Base-by-base conservation (phyloP, 305 asterid species). In the Stenogyne calaminthoides region DNA sequence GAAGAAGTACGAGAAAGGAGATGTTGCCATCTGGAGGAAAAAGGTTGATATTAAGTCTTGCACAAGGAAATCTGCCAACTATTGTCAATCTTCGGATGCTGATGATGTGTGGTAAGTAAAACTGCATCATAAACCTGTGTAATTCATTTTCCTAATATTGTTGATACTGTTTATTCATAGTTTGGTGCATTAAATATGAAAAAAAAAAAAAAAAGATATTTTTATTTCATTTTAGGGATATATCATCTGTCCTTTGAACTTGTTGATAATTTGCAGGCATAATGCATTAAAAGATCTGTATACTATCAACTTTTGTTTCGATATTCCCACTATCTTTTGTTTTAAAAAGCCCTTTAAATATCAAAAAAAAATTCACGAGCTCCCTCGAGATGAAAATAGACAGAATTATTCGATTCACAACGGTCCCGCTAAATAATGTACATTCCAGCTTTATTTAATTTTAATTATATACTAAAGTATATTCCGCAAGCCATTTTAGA, bases 1-100 rank as follows among this genome's bases (percentile, higher is more conserved):
- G 88, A 93, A 93, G 71, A 91, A 93, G 86, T 93, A 91, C 39
- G 98, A 93, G 87, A 89, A 88, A 80, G 97, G 95, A 46, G 98
- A 93, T 77, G 69, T 87, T 57, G 97, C 97, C 49, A 91, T 93
- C 78, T 93, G 82, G 80, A 83, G 86, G 80, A 93, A 93, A 76
- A 93, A 76, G 72, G 67, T 81, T 34, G 88, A 89, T 70, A 60
- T 84, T 60, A 80, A 85, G 72, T 86, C 95, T 49, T 93, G 98
- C 86, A 67, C 20, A 70, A 82, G 87, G 64, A 82, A 80, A 80
- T 80, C 90, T 64, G 84, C 78, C 70, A 81, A 82, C 40, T 80
- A 75, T 76, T 91, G 97, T 68, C 75, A 83, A 82, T 74, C 95
- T 57, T 74, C 78, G 59, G 87, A 91, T 73, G 59, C 79, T 60